Percentiles rank a stretch among this genome's conserved stretches.
Evolutionary conservation across 2,329 filamentous ascomycete species (phyloP).

Genomic region (Paraphoma chrysanthemicola): DNA sequence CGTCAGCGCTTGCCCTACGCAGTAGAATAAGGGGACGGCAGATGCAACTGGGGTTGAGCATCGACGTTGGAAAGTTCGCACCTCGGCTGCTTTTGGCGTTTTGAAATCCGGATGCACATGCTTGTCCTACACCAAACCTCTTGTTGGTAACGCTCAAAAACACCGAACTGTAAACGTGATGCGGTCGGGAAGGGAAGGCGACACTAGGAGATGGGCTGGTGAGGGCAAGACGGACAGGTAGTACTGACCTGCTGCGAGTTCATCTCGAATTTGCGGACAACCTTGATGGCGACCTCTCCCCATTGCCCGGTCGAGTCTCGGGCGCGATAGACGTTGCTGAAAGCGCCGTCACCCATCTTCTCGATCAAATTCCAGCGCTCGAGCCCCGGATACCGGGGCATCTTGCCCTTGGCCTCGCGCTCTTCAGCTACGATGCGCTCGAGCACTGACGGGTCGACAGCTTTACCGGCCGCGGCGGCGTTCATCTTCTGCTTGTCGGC

Average conservation of each 20-base stretch:
- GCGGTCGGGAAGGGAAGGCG: constrained; percentile 39
- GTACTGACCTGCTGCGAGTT: constrained; percentile 94
- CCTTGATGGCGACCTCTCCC: constrained; percentile 93
- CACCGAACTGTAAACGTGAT: constrained; percentile 26
- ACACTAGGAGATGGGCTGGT: constrained; percentile 37
- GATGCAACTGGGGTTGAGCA: constrained; percentile 42
- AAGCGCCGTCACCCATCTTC: constrained; percentile 99
- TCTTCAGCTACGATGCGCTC: constrained; percentile 91
- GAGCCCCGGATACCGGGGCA: constrained; percentile 84
- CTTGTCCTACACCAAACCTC: constrained; percentile 72
- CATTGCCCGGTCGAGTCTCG: constrained; percentile 74
- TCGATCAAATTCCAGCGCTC: constrained; percentile 87
- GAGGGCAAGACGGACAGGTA: constrained; percentile 27
- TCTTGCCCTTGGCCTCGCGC: constrained; percentile 81
- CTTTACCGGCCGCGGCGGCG: constrained; percentile 55
- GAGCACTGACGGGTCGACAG: constrained; percentile 70
- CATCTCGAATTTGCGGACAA: constrained; percentile 99
- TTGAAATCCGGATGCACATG: constrained; percentile 97
- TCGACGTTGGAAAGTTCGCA: constrained; percentile 61
- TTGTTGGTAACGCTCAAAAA: constrained; percentile 58
- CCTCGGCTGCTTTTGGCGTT: constrained; percentile 92
- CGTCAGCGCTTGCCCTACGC: constrained; percentile 50
- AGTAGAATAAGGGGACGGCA: constrained; percentile 23
- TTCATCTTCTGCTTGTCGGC: constrained; percentile 67
- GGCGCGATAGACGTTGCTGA: constrained; percentile 97